phyloP scores from a whole-genome alignment of 2,329 filamentous ascomycete genomes.

The Paracorniculantispora psalliotae region DNA sequence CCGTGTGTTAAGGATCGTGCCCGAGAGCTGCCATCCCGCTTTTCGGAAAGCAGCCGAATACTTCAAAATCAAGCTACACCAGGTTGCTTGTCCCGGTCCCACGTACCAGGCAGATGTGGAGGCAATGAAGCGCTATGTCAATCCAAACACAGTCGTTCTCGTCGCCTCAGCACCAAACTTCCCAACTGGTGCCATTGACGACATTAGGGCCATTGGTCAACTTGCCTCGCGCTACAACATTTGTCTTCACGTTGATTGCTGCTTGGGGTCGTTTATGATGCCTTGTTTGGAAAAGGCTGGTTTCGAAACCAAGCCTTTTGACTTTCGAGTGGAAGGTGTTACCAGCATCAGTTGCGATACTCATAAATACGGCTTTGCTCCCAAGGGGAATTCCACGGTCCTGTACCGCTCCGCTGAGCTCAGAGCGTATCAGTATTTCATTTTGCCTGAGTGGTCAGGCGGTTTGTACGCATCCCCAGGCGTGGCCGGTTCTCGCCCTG shows the following conservation, averaged over 20 bases:
- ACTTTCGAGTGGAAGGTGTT: slow-evolving; percentile 90
- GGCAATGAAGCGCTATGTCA: slow-evolving; percentile 78
- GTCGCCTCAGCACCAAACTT: slow-evolving; percentile 97
- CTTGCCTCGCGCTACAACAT: slow-evolving; percentile 75
- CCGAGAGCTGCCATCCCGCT: slow-evolving; percentile 92
- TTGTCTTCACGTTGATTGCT: slow-evolving; percentile 97
- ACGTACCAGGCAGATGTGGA: slow-evolving; percentile 77
- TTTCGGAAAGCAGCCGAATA: slow-evolving; percentile 94
- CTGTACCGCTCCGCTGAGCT: slow-evolving; percentile 79
- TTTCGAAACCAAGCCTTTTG: slow-evolving; percentile 82
- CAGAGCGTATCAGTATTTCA: slow-evolving; percentile 91
- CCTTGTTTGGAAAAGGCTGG: slow-evolving; percentile 91
- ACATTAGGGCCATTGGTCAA: slow-evolving; percentile 78
- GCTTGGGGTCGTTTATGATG: slow-evolving; percentile 89
- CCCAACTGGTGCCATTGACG: slow-evolving; percentile 95
- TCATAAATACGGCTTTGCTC: slow-evolving; percentile 98
- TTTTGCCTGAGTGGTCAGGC: slow-evolving; percentile 89
- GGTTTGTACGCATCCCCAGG: slow-evolving; percentile 93
- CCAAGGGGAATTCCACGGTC: slow-evolving; percentile 92
- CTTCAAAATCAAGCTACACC: slow-evolving; percentile 92
- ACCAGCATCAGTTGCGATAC: slow-evolving; percentile 96
- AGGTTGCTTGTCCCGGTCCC: slow-evolving; percentile 81
- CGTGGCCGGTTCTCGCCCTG: slow-evolving; percentile 86
- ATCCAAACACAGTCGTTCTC: slow-evolving; percentile 87
- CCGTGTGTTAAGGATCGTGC: slow-evolving; percentile 95